Evolutionary conservation across 331 rosid genomes (phyloP).

Genomic region (Cydonia oblonga): DNA sequence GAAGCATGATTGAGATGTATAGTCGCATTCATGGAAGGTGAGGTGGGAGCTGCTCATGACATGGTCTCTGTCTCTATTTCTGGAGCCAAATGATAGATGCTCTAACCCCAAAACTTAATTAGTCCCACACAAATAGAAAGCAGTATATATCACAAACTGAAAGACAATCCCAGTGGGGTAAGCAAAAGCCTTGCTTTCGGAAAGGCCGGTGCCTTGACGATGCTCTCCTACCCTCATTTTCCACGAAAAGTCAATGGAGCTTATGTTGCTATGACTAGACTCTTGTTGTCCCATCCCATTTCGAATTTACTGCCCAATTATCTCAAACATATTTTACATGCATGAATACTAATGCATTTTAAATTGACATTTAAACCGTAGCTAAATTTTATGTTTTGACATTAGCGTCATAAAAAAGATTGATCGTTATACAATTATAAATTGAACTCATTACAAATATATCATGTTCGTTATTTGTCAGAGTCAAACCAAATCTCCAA

Average conservation of each 20-base stretch:
- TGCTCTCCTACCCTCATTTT: background rate
- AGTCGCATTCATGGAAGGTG: background rate
- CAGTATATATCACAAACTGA: background rate
- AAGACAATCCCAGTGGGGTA: slow-evolving; percentile 14
- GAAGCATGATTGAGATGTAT: background rate
- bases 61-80: background rate
- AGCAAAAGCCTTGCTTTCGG: slow-evolving; percentile 19
- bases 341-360: no score
- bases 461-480: no score
- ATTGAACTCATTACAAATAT: no score
- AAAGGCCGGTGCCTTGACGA: slow-evolving; percentile 19
- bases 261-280: slow-evolving; percentile 29
- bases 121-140: background rate
- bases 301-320: slow-evolving; percentile 12
- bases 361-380: no score
- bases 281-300: slow-evolving; percentile 26
- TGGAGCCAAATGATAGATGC: background rate
- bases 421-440: no score
- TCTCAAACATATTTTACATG: no score
- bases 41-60: slow-evolving; percentile 1
- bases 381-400: no score
- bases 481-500: no score
- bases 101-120: background rate
- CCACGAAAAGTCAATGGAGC: slow-evolving; percentile 8
- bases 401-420: no score